Conservation (phyloP, 345 rosid genomes). For the Populus deltoides region DNA sequence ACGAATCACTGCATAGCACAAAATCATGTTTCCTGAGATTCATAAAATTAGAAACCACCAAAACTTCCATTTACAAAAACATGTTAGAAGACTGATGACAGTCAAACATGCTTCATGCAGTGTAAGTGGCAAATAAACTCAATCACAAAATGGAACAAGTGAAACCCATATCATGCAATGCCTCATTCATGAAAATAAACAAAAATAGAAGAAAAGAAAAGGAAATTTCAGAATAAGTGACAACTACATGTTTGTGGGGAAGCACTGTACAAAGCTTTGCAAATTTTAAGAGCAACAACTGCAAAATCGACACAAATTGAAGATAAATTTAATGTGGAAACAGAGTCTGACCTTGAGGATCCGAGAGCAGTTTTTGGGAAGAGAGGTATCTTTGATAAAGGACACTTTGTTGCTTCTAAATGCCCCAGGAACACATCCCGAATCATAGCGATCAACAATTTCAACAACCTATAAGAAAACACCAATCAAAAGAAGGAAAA, state of each 20-base stretch:
- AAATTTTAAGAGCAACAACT: too few species aligned
- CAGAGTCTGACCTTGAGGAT: constrained; percentile 47
- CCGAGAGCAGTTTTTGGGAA: constrained; percentile 62
- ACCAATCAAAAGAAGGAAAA: constrained; percentile 8
- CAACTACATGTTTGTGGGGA: neutral
- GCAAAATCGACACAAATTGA: neutral
- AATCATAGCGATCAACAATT: constrained; percentile 66
- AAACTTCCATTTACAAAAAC: too few species aligned
- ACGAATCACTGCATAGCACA: neutral
- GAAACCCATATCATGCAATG: too few species aligned
- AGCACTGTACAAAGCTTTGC: too few species aligned
- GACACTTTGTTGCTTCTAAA: constrained; percentile 49
- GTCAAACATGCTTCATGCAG: neutral
- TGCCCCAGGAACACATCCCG: constrained; percentile 60
- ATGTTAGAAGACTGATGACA: neutral
- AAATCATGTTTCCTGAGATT: neutral
- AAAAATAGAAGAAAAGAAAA: neutral
- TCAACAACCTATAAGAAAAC: constrained; percentile 55
- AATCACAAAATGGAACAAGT: neutral
- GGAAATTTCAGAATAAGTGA: neutral
- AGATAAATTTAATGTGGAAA: constrained; percentile 11
- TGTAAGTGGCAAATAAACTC: neutral
- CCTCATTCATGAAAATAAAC: too few species aligned
- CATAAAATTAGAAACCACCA: neutral
- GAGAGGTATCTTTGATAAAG: constrained; percentile 53